Evolutionary conservation across 2,329 filamentous ascomycete genomes (phyloP), one percentile per base, ranked within the genome.

Genomic region (Aspergillus sp.): DNA sequence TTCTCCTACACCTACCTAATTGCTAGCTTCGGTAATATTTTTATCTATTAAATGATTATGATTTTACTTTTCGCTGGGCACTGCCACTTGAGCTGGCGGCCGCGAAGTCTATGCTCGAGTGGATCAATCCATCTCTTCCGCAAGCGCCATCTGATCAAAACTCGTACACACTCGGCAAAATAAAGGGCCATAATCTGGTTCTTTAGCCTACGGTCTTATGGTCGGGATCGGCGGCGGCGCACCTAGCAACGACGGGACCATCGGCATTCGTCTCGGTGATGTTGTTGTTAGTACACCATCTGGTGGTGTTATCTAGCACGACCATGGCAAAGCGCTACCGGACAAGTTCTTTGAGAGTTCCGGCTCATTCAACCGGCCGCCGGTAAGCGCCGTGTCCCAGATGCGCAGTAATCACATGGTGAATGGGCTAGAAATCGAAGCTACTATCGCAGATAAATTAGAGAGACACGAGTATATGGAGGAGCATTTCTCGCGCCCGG

Each of bases 151-250:
- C 22, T 7, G 50, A 53, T 3, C 9, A 13, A 5, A 53, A 53
- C 38, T 26, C 18, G 0, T 53, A 53, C 38, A 44, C 41, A 9
- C 24, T 53, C 3, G 50, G 50, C 17, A 17, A 7, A 12, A 15
- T 53, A 4, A 24, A 26, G 7, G 17, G 11, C 5, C 50, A 45
- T 9, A 44, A 45, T n/a, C 2, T 53, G 0, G 24, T 44, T 8
- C 22, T 53, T 24, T 68, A 5, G 43, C 54, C 22, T 59, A 68
- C 45, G 50, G 56, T 11, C 48, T 68, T 38, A 59, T 67, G 58
- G 64, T 68, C 3, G 63, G 62, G 7, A 59, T 68, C 34, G 65
- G 66, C 2, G 64, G 65, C 30, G 66, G 64, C 7, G 59, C 62
- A 22, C 64, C 65, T 11, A 48, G 54, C 11, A 18, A 4, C n/a